These are phyloP conservation scores for Thuidium tamariscinum DNA, from an alignment of 225 moss, liverwort and hornwort genomes.

Conservation along the genomic window DNA sequence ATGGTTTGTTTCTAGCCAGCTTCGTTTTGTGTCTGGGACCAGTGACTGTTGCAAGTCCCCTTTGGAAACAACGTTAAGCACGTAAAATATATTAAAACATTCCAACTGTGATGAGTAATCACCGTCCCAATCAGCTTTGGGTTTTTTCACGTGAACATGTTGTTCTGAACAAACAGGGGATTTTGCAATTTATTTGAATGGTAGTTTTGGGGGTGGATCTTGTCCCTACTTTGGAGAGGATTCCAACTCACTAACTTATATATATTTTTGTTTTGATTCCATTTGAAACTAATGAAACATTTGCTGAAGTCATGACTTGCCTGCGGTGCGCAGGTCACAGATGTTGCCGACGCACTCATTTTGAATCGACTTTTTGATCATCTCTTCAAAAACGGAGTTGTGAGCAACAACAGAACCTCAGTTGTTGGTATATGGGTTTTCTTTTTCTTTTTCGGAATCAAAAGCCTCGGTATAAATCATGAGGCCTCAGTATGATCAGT, in stretches of 20 bases:
- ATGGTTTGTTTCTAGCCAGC: slow-evolving; percentile 37
- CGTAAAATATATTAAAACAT: neutral
- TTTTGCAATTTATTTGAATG: neutral
- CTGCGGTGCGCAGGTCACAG: slow-evolving; percentile 49
- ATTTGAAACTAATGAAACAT: neutral
- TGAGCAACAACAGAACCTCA: slow-evolving; percentile 21
- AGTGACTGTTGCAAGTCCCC: neutral
- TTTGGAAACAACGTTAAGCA: neutral
- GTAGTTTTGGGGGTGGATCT: neutral
- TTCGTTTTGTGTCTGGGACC: neutral
- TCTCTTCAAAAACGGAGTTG: slow-evolving; percentile 67
- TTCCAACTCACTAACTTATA: neutral
- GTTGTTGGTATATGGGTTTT: neutral
- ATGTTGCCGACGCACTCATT: slow-evolving; percentile 93
- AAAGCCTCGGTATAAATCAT: neutral
- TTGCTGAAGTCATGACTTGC: neutral
- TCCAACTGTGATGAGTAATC: neutral
- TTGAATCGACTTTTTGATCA: slow-evolving; percentile 82
- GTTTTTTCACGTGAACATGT: neutral
- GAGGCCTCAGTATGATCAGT: neutral
- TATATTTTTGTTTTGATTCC: neutral
- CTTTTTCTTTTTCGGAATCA: neutral
- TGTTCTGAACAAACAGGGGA: neutral
- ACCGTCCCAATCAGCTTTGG: too few relatives aligned
- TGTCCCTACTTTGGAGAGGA: neutral